A percentile compares a stretch with the other conserved stretches of the same genome.
Conservation (phyloP, 257 asterid genomes). For the Penstemon eatonii region DNA sequence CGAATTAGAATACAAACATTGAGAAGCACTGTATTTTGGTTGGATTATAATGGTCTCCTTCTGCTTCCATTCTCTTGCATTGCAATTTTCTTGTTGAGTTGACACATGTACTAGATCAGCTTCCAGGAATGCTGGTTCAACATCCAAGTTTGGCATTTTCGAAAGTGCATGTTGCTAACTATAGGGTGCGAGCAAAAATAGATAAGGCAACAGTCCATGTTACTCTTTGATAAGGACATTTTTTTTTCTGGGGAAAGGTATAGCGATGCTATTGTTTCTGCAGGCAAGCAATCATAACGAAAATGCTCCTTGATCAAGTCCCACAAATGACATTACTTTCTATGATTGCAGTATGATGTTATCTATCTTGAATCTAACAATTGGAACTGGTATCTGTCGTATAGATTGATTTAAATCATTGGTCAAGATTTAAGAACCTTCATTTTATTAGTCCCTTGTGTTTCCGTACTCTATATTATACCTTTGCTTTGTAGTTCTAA, state of each 20-base stretch:
- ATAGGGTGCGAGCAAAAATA: constrained; percentile 2
- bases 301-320: not conserved
- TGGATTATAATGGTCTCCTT: constrained; percentile 1
- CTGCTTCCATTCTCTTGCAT: not conserved
- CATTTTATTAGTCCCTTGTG: not conserved
- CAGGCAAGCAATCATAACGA: not conserved
- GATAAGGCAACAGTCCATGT: not conserved
- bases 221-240: not conserved
- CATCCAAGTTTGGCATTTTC: not conserved
- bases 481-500: not conserved
- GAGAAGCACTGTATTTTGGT: constrained; percentile 13
- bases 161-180: not conserved
- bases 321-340: not conserved
- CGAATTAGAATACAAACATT: not conserved
- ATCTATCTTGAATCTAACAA: constrained; percentile 6
- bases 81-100: constrained; percentile 13
- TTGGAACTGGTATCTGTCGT: constrained; percentile 7
- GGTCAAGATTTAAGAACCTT: not conserved
- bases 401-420: not conserved
- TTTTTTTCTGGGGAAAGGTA: not conserved
- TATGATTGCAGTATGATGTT: constrained; percentile 14
- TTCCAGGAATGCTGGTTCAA: not conserved
- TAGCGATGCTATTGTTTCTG: not conserved
- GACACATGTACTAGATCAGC: constrained; percentile 10
- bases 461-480: constrained; percentile 4